phyloP scores from a whole-genome alignment of 805 yeast species.

The Starmerella potacharoeniae region DNA sequence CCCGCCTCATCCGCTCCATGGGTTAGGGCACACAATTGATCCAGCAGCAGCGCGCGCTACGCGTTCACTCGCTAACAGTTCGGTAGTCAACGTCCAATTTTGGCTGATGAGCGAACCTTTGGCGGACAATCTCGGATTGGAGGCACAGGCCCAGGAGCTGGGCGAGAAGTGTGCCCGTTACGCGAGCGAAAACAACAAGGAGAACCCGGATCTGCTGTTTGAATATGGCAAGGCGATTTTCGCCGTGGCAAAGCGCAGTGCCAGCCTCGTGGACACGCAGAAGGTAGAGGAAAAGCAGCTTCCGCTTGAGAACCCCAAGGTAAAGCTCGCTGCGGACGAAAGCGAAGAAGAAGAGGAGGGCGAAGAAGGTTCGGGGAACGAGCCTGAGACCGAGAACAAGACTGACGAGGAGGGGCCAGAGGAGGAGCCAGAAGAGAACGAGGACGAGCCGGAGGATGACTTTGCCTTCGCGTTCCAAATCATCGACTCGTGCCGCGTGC shows the following conservation, averaged over 20 bases:
- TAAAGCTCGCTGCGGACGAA: constrained; percentile 19
- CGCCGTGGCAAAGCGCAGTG: constrained; percentile 59
- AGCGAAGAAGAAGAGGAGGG: constrained; percentile 27
- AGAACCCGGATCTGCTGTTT: constrained; percentile 59
- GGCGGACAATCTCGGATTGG: constrained; percentile 5
- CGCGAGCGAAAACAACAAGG: constrained; percentile 44
- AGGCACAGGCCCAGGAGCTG: constrained; percentile 10
- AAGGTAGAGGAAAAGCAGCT: constrained; percentile 22
- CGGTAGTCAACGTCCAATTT: background rate
- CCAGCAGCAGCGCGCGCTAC: background rate
- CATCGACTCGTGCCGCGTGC: constrained; percentile 61
- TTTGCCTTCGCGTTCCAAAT: constrained; percentile 67
- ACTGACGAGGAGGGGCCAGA: constrained; percentile 23
- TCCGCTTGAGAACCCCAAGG: constrained; percentile 18
- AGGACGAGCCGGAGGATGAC: constrained; percentile 41
- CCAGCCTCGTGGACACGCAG: constrained; percentile 62
- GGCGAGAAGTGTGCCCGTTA: constrained; percentile 38
- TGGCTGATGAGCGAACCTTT: background rate
- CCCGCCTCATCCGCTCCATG: no score
- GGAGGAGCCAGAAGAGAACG: constrained; percentile 14
- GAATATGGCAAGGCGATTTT: constrained; percentile 73
- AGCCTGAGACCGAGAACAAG: constrained; percentile 27
- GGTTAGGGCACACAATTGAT: no score
- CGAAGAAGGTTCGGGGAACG: constrained; percentile 20
- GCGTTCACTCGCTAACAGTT: background rate